phyloP scores from a whole-genome alignment of 2,329 filamentous ascomycete species.

The Calonectria pseudoturangicola region DNA sequence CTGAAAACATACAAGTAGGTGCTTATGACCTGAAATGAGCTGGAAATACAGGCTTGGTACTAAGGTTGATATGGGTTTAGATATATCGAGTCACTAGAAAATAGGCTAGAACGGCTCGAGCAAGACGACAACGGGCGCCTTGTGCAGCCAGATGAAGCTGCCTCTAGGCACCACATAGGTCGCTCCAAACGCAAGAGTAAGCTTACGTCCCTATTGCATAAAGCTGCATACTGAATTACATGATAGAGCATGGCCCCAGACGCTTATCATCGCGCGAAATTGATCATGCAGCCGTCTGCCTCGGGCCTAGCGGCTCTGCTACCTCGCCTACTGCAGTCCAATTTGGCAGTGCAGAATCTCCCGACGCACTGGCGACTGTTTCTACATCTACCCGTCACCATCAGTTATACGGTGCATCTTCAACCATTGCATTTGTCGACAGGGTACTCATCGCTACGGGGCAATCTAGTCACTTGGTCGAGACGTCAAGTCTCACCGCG shows the following conservation, averaged over 20 bases:
- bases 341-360: not conserved
- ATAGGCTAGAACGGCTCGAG: not conserved
- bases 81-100: not conserved
- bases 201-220: not conserved
- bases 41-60: not conserved
- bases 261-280: not conserved
- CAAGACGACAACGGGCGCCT: not conserved
- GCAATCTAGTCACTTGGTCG: not conserved
- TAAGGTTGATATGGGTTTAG: not conserved
- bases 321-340: not conserved
- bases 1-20: constrained; percentile 2
- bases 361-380: not conserved
- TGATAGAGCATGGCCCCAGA: not conserved
- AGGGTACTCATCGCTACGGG: not conserved
- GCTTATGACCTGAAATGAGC: not conserved
- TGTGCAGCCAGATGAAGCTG: not conserved
- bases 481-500: not conserved
- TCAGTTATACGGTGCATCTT: not conserved
- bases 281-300: not conserved
- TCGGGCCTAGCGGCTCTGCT: not conserved
- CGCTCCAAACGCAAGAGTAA: not conserved
- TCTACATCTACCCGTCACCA: not conserved
- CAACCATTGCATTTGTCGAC: constrained; percentile 3
- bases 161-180: too few relatives aligned
- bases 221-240: not conserved